phyloP scores from a whole-genome alignment of 345 rosid species.

The Syzygium aqueum region DNA sequence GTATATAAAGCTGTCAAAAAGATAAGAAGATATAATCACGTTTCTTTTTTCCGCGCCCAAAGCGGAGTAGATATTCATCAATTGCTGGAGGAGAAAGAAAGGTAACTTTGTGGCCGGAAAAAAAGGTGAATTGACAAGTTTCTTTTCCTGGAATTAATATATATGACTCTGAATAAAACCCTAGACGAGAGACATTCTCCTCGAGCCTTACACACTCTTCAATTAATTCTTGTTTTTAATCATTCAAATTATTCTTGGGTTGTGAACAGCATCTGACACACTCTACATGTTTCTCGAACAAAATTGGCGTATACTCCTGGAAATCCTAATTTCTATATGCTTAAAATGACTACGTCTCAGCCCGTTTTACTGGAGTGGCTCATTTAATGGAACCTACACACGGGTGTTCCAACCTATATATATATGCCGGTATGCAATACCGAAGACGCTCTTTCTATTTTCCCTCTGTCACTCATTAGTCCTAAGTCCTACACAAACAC shows the following conservation, averaged over 20 bases:
- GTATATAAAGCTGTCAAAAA: too few species aligned
- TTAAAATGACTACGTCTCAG: not conserved
- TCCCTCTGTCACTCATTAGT: not conserved
- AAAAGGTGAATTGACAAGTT: not conserved
- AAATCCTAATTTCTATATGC: not conserved
- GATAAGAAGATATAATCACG: too few species aligned
- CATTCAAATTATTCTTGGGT: not conserved
- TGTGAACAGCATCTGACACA: not conserved
- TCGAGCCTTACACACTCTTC: not conserved
- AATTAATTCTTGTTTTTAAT: not conserved
- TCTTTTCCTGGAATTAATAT: not conserved
- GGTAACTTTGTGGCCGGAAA: rapidly evolving
- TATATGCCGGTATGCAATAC: not conserved
- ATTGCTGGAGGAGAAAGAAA: not conserved
- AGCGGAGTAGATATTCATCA: not conserved
- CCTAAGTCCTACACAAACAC: too few species aligned
- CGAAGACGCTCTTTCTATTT: not conserved
- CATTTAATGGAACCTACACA: not conserved
- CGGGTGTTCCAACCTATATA: not conserved
- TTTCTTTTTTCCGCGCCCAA: not conserved
- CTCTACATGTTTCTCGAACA: not conserved
- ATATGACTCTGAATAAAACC: not conserved
- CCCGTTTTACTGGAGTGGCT: not conserved
- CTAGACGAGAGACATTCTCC: too few species aligned
- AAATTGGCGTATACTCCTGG: not conserved